phyloP scores from a whole-genome alignment of 768 basidiomycete genomes.

The Kwoniella sp. region DNA sequence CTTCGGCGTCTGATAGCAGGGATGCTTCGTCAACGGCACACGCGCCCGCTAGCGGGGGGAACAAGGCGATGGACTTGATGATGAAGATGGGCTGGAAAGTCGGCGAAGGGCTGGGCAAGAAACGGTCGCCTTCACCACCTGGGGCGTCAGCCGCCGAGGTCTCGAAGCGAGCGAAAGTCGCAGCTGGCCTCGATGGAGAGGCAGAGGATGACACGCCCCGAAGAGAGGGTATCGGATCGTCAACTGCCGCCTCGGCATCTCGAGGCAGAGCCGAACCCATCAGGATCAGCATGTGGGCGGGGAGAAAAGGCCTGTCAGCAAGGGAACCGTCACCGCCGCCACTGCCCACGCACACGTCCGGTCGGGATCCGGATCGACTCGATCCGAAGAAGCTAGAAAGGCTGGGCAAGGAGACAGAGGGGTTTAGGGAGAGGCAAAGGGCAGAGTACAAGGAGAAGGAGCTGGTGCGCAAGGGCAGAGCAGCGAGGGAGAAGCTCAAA shows the following conservation, averaged over 20 bases:
- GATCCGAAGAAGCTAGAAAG: slow-evolving; percentile 29
- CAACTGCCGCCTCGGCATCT: not conserved
- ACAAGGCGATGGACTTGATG: slow-evolving; percentile 49
- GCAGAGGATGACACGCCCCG: slow-evolving; percentile 8
- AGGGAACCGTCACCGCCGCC: slow-evolving; percentile 40
- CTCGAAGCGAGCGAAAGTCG: slow-evolving; percentile 10
- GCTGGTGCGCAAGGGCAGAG: slow-evolving; percentile 32
- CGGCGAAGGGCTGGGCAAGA: slow-evolving; percentile 45
- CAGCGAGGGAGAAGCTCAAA: slow-evolving; percentile 39
- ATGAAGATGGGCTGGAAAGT: slow-evolving; percentile 50
- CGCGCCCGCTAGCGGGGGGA: slow-evolving; percentile 7
- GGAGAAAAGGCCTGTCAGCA: slow-evolving; percentile 37
- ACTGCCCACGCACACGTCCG: slow-evolving; percentile 15
- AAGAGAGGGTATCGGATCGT: slow-evolving; percentile 32
- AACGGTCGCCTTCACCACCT: slow-evolving; percentile 24
- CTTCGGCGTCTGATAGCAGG: not conserved
- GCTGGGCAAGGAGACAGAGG: slow-evolving; percentile 34
- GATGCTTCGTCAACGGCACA: not conserved
- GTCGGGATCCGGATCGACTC: slow-evolving; percentile 34
- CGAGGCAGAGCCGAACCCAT: slow-evolving; percentile 28
- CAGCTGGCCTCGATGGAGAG: not conserved
- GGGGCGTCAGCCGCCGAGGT: not conserved
- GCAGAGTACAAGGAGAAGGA: slow-evolving; percentile 33
- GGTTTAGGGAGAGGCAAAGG: slow-evolving; percentile 36
- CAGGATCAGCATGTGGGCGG: slow-evolving; percentile 37